Conservation (phyloP, 2,329 filamentous ascomycete species). For the Ophiosphaerella narmari region DNA sequence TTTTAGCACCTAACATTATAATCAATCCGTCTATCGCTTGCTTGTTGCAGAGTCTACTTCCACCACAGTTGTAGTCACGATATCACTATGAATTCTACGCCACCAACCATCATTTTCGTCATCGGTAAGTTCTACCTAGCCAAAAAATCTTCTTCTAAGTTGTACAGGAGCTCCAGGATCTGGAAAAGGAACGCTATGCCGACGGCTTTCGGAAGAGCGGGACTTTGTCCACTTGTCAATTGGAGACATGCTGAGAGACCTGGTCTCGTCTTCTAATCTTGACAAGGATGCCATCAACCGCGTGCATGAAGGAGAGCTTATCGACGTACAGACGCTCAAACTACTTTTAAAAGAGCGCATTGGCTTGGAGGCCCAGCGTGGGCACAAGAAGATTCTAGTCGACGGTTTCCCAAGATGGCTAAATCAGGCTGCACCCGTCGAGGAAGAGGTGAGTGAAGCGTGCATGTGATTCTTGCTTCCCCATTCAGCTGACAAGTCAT, state of each 20-base stretch:
- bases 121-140: conserved; percentile 2
- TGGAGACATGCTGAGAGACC: conserved; percentile 22
- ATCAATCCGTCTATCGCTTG: no score
- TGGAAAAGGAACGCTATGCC: conserved; percentile 42
- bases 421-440: conserved; percentile 6
- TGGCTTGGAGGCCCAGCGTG: not conserved
- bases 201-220: conserved; percentile 15
- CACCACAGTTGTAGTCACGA: no score
- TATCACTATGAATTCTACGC: no score
- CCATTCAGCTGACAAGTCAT: not conserved
- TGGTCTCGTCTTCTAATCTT: not conserved
- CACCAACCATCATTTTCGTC: no score
- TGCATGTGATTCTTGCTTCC: not conserved
- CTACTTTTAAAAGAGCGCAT: not conserved
- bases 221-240: conserved; percentile 32
- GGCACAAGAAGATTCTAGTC: not conserved
- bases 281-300: not conserved
- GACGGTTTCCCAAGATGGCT: conserved; percentile 7
- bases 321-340: not conserved
- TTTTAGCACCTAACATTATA: no score
- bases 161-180: conserved; percentile 35
- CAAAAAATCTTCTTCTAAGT: not conserved
- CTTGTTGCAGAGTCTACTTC: no score
- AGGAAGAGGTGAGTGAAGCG: conserved; percentile 1
- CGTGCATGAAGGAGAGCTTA: conserved; percentile 1